A percentile compares a stretch with the other conserved stretches of the same genome.
Conservation (phyloP, 2,329 filamentous ascomycete species). For the Epichloe festucae region DNA sequence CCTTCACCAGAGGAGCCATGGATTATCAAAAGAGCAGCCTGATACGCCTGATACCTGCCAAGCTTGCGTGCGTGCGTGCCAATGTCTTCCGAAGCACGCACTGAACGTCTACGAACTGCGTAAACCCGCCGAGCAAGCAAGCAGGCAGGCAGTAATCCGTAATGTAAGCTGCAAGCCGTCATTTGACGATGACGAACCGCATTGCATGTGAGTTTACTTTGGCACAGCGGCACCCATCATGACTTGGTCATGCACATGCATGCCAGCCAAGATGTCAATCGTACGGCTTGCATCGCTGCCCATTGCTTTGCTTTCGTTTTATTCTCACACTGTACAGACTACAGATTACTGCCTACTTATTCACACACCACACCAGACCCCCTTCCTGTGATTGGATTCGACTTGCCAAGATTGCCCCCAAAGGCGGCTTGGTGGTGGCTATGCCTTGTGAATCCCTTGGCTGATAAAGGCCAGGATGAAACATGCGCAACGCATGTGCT, state of each 20-base stretch:
- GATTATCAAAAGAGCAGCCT: no score
- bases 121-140: background rate
- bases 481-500: background rate
- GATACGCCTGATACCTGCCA: no score
- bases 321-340: background rate
- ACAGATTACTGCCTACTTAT: no score
- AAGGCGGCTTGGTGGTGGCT: background rate
- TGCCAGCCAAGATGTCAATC: background rate
- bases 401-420: background rate
- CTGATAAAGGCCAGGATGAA: no score
- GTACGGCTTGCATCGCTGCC: no score
- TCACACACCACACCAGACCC: background rate
- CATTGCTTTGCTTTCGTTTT: background rate
- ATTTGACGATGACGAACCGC: background rate
- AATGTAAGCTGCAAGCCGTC: no score
- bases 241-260: no score
- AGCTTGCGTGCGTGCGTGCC: no score
- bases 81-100: no score
- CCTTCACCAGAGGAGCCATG: no score
- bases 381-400: background rate
- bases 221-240: no score
- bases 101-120: background rate
- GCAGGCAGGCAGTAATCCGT: background rate
- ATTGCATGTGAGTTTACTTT: no score
- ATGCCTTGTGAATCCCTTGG: background rate